phyloP scores from a whole-genome alignment of 305 asterid genomes.

The Nicotiana rustica region DNA sequence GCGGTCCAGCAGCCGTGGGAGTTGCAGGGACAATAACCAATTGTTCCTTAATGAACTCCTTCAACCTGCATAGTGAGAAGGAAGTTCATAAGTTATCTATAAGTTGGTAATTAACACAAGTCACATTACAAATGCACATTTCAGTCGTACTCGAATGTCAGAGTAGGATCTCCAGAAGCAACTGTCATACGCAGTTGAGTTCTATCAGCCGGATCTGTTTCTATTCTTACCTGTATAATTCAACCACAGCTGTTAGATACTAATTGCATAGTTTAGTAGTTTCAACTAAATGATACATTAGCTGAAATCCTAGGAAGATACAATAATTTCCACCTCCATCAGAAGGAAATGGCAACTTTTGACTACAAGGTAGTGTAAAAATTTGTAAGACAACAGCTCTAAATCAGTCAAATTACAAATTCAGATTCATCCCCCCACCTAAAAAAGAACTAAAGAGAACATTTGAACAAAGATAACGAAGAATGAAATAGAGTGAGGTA shows the following conservation, averaged over 20 bases:
- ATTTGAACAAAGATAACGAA: not conserved
- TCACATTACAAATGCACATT: slow-evolving; percentile 25
- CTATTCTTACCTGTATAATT: slow-evolving; percentile 79
- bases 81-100: not conserved
- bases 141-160: slow-evolving; percentile 85
- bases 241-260: slow-evolving; percentile 31
- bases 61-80: slow-evolving; percentile 62
- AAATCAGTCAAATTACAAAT: slow-evolving; percentile 2
- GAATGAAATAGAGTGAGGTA: not conserved
- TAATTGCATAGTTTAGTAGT: not conserved
- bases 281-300: slow-evolving; percentile 15
- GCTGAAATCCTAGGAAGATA: slow-evolving; percentile 9
- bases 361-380: not conserved
- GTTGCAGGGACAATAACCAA: slow-evolving; percentile 73
- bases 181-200: slow-evolving; percentile 94
- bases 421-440: not conserved
- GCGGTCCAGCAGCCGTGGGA: slow-evolving; percentile 56
- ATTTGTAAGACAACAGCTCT: slow-evolving; percentile 5
- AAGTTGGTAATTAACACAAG: slow-evolving; percentile 6
- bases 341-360: slow-evolving; percentile 21
- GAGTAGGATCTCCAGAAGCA: slow-evolving; percentile 94
- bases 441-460: not conserved
- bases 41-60: slow-evolving; percentile 93
- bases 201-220: slow-evolving; percentile 99
- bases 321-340: slow-evolving; percentile 11